Conservation (phyloP, 106 monocot genomes). For the Dendrobium officinale region DNA sequence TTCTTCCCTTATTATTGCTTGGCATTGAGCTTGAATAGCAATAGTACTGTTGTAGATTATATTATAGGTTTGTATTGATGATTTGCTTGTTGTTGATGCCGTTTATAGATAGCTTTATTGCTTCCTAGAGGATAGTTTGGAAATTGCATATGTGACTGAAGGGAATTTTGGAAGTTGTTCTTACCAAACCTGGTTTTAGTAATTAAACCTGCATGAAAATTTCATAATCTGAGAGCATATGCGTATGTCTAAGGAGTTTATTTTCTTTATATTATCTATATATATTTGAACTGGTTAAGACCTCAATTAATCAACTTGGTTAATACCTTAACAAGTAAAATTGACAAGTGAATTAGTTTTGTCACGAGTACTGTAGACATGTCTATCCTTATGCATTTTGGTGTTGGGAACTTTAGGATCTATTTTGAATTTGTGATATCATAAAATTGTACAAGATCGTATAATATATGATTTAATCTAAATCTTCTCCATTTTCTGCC, state of each 20-base stretch:
- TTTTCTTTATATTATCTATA: not conserved
- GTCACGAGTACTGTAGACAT: not conserved
- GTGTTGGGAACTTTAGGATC: too few relatives aligned
- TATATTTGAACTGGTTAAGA: not conserved
- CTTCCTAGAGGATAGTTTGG: not conserved
- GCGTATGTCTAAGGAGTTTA: not conserved
- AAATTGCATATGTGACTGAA: not conserved
- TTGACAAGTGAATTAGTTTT: not conserved
- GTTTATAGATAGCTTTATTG: not conserved
- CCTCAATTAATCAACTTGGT: not conserved
- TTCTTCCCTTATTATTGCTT: not conserved
- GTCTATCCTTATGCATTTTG: not conserved
- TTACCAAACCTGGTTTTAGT: not conserved
- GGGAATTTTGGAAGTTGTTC: not conserved
- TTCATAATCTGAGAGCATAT: not conserved
- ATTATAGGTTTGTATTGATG: not conserved
- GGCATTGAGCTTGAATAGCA: not conserved
- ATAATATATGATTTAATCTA: too few relatives aligned
- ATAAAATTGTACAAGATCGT: too few relatives aligned
- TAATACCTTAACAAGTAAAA: not conserved
- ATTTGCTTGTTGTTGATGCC: not conserved
- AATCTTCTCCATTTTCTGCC: too few relatives aligned
- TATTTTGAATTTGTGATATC: too few relatives aligned
- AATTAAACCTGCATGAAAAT: not conserved
- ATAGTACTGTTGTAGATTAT: not conserved